A percentile compares a stretch with the other conserved stretches of the same genome.
phyloP scores from a whole-genome alignment of 208 protist genomes.

The Trypanosoma platydactyli region DNA sequence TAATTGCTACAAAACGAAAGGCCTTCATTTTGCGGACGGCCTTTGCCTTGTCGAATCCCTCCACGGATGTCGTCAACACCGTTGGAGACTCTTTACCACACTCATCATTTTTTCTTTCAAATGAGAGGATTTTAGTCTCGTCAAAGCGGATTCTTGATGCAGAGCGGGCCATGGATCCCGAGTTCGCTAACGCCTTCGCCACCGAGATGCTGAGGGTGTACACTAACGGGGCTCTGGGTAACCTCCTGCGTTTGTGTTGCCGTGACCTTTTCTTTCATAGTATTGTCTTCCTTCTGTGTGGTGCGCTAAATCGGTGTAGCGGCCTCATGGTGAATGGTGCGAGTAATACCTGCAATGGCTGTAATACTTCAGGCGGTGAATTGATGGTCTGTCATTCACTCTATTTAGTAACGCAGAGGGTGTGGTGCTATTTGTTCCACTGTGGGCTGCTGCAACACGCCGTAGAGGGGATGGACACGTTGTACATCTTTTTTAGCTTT shows the following conservation, averaged over 20 bases:
- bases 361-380: background rate
- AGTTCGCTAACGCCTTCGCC: constrained; percentile 32
- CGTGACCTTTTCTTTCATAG: constrained; percentile 21
- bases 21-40: constrained; percentile 35
- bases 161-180: constrained; percentile 30
- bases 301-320: constrained; percentile 9
- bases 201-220: constrained; percentile 22
- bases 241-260: constrained; percentile 18
- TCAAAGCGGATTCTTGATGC: constrained; percentile 20
- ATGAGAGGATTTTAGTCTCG: constrained; percentile 11
- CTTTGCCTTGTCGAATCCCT: constrained; percentile 23
- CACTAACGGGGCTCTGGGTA: background rate
- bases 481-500: constrained; percentile 24
- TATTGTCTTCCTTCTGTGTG: constrained; percentile 25
- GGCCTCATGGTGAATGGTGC: constrained; percentile 5
- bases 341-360: background rate
- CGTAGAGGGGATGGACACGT: constrained; percentile 5
- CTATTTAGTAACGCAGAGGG: background rate
- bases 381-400: background rate
- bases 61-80: constrained; percentile 19
- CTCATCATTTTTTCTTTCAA: constrained; percentile 26
- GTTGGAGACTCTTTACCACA: background rate
- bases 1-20: constrained; percentile 27
- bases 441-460: constrained; percentile 4
- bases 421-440: constrained; percentile 11